phyloP scores from a whole-genome alignment of 352 stramenopile genomes.

The Peronospora destructor region DNA sequence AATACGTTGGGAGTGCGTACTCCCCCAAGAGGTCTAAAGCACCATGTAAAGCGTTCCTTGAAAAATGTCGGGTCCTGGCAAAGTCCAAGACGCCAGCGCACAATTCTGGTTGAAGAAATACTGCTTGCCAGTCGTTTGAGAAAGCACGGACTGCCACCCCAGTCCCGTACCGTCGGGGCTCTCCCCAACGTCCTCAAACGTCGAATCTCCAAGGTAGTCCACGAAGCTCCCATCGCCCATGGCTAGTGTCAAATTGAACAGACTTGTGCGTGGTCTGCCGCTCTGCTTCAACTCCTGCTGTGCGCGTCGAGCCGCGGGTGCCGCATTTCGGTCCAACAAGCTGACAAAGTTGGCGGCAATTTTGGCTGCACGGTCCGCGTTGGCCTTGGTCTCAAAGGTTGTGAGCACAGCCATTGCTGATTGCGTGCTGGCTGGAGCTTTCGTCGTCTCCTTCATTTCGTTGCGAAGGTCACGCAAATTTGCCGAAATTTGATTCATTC shows the following conservation, averaged over 20 bases:
- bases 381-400: conserved; percentile 50
- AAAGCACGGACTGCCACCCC: conserved; percentile 65
- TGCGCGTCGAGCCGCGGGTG: conserved; percentile 25
- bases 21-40: conserved; percentile 33
- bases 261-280: conserved; percentile 24
- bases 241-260: conserved; percentile 49
- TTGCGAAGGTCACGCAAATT: conserved; percentile 42
- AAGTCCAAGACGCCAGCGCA: conserved; percentile 69
- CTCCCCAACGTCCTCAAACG: conserved; percentile 47
- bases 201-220: conserved; percentile 58
- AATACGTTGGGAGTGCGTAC: conserved; percentile 26
- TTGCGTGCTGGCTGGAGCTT: conserved; percentile 33
- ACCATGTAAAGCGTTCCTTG: conserved; percentile 64
- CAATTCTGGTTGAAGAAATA: conserved; percentile 82
- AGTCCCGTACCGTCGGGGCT: conserved; percentile 30
- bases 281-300: conserved; percentile 28
- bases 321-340: conserved; percentile 33
- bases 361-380: conserved; percentile 46
- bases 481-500: conserved; percentile 68
- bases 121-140: conserved; percentile 65
- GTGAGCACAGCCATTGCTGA: conserved; percentile 43
- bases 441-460: conserved; percentile 38
- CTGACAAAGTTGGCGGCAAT: conserved; percentile 55
- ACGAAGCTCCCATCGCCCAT: conserved; percentile 66
- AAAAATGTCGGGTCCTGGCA: conserved; percentile 53